Evolutionary conservation across 2,329 filamentous ascomycete species (phyloP).

Genomic region (Exophiala bonariae): DNA sequence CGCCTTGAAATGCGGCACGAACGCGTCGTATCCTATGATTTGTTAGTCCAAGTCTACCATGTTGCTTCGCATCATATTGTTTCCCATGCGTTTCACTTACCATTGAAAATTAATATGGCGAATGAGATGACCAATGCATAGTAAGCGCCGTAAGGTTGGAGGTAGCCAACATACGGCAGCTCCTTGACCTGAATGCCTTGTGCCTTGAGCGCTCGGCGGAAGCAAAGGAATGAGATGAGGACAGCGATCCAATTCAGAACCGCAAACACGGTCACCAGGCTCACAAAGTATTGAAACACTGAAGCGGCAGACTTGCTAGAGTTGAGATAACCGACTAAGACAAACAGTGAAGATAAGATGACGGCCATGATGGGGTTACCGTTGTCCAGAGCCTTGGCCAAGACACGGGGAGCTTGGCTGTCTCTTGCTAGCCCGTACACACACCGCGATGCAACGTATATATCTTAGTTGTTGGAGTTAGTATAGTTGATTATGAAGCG

Average conservation of each 20-base stretch:
- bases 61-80: too few species aligned
- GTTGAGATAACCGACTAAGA: slow-evolving; percentile 44
- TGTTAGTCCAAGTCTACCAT: too few species aligned
- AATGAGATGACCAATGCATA: slow-evolving; percentile 5
- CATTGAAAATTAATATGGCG: not conserved
- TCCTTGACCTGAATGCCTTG: slow-evolving; percentile 37
- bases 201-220: slow-evolving; percentile 37
- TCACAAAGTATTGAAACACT: slow-evolving; percentile 47
- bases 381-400: slow-evolving; percentile 36
- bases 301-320: slow-evolving; percentile 36
- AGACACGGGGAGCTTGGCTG: slow-evolving; percentile 40
- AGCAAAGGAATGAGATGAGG: slow-evolving; percentile 41
- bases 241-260: slow-evolving; percentile 48
- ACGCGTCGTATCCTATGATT: too few species aligned
- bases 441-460: slow-evolving; percentile 43
- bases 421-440: slow-evolving; percentile 26
- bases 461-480: not conserved
- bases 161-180: slow-evolving; percentile 40
- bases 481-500: too few species aligned
- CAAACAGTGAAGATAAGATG: slow-evolving; percentile 37
- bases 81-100: too few species aligned
- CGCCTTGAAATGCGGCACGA: too few species aligned
- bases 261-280: slow-evolving; percentile 45
- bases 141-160: slow-evolving; percentile 44
- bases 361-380: slow-evolving; percentile 47